Evolutionary conservation across 2,329 filamentous ascomycete species (phyloP), one percentile per base, ranked within the genome.

Genomic region (Catunica adiposa): DNA sequence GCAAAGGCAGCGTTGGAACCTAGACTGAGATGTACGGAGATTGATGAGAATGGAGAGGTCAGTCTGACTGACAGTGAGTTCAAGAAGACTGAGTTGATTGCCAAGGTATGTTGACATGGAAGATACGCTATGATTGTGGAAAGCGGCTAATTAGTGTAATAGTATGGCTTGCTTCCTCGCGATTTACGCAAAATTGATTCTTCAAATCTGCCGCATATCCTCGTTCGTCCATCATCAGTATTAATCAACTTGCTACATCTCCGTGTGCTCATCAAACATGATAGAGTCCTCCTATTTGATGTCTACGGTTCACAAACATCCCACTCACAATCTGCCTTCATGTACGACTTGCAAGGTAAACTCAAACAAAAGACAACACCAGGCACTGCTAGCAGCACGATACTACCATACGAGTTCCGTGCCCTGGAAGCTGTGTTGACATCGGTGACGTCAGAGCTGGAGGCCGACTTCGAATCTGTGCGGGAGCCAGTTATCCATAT

Each of bases 151-250:
- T 31, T n/a, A 34, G 40, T 51, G 44, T n/a, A 59, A 58, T 61
- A 90, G 86, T 96, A 95, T 66, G 89, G 89, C 44, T 77, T 97
- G 25, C 77, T 96, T 51, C 90, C 92, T 56, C 89, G 92, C 59
- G 92, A 98, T 72, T 74, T 98, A 56, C 86, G 92, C 63, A 98
- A 98, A 70, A 96, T 98, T 64, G 92, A 98, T 67, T 96, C 89
- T 14, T 95, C 88, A 58, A 86, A 94, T 59, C 79, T 98, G 22
- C 92, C 92, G 7, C 89, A 96, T 65, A 97, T 98, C 57, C 82
- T 97, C 61, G 83, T 98, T 61, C 88, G 92, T 34, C 89, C 88
- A 5, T 89, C 86, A 6, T 88, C 90, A 3, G 97, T 98, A 60
- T 76, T 98, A 1, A 85, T 98, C 62, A 98, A 97, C 65, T 77